phyloP scores from a whole-genome alignment of 1,284 basidiomycete species.

The Apiotrichum veenhuisii region DNA sequence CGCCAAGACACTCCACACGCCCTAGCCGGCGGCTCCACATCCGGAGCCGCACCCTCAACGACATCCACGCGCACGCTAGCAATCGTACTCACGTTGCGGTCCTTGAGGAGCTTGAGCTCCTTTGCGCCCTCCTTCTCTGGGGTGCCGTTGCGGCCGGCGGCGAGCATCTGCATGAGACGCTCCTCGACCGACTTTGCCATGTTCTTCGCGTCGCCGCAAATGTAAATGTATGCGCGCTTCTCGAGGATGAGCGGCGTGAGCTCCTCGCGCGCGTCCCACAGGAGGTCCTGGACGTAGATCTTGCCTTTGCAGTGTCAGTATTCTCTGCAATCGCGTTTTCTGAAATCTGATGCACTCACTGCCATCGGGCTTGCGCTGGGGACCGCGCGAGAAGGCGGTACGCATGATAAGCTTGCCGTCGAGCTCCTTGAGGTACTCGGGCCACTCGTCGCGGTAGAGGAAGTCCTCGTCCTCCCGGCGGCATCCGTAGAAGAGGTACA shows the following conservation, averaged over 20 bases:
- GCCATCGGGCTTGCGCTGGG: constrained; percentile 74
- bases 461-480: constrained; percentile 82
- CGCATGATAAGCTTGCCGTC: constrained; percentile 87
- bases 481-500: constrained; percentile 95
- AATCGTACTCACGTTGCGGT: constrained; percentile 56
- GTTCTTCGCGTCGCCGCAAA: constrained; percentile 93
- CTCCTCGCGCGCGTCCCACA: constrained; percentile 77
- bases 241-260: constrained; percentile 85
- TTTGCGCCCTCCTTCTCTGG: constrained; percentile 79
- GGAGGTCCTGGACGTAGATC: constrained; percentile 94
- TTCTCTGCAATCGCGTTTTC: too few species aligned
- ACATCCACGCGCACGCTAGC: too few species aligned
- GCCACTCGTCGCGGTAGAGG: constrained; percentile 94
- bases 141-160: constrained; percentile 83
- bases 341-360: constrained; percentile 26
- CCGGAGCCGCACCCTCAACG: too few species aligned
- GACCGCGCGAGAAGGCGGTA: constrained; percentile 82
- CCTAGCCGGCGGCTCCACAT: not conserved
- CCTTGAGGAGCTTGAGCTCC: constrained; percentile 90
- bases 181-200: constrained; percentile 96
- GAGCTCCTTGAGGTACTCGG: constrained; percentile 76
- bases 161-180: constrained; percentile 76
- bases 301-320: constrained; percentile 53
- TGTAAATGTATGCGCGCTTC: constrained; percentile 89
- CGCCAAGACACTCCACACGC: not conserved